These are phyloP conservation scores for Tricholoma saponaceum DNA, from an alignment of 768 basidiomycete genomes.

Conservation along the genomic window DNA sequence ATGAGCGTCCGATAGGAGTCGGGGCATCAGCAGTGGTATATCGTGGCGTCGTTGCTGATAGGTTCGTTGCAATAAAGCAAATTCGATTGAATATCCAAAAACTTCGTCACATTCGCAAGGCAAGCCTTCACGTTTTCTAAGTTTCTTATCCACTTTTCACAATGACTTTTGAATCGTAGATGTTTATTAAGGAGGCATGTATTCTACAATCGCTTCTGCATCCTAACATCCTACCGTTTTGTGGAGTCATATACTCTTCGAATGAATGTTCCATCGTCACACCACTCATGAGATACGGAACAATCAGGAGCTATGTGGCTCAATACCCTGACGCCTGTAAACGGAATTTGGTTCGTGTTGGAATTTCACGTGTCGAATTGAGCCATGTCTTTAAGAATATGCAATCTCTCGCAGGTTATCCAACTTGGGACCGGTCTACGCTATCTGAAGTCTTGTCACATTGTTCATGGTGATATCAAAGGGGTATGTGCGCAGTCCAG, in stretches of 20 bases:
- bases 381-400: neutral
- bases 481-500: constrained; percentile 14
- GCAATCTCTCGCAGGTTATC: constrained; percentile 14
- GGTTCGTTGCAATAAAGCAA: constrained; percentile 16
- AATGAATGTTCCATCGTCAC: constrained; percentile 19
- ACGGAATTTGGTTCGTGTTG: constrained; percentile 9
- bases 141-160: no score
- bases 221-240: no score
- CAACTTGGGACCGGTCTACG: constrained; percentile 25
- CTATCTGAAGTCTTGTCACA: constrained; percentile 19
- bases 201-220: no score
- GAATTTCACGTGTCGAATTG: neutral
- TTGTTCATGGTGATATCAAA: constrained; percentile 40
- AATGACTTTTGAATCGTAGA: constrained; percentile 13
- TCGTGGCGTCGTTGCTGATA: constrained; percentile 7
- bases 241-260: no score
- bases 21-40: constrained; percentile 15
- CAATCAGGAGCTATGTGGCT: constrained; percentile 16
- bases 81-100: constrained; percentile 8
- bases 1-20: neutral
- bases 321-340: constrained; percentile 1
- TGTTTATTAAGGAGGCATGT: no score
- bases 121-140: constrained; percentile 17
- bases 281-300: constrained; percentile 28
- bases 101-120: constrained; percentile 6